Conservation (phyloP, 2,329 filamentous ascomycete species). For the Fusarium sp. region DNA sequence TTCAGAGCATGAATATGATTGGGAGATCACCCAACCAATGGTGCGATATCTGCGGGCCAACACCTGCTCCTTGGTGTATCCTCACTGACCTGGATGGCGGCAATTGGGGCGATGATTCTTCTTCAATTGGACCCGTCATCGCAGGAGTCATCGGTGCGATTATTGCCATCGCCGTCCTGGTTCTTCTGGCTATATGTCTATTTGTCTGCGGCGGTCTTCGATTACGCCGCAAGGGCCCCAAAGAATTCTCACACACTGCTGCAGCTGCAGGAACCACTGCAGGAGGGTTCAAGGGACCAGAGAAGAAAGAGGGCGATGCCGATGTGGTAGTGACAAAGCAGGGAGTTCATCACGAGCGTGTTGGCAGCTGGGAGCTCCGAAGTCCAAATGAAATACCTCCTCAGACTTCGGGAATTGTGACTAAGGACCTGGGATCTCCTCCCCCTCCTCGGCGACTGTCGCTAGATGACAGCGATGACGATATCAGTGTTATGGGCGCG, state of each 20-base stretch:
- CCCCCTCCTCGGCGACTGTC: conserved; percentile 37
- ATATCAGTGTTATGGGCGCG: conserved; percentile 54
- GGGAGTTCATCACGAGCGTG: conserved; percentile 60
- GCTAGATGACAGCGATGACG: conserved; percentile 51
- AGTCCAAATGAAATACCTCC: conserved; percentile 26
- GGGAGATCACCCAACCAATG: conserved; percentile 55
- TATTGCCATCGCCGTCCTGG: conserved; percentile 55
- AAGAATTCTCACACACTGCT: conserved; percentile 8
- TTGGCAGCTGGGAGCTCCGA: conserved; percentile 65
- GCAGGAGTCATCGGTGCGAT: conserved; percentile 63
- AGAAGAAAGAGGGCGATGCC: conserved; percentile 60
- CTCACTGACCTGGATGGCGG: not conserved
- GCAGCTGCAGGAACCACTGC: conserved; percentile 48
- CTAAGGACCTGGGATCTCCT: conserved; percentile 41
- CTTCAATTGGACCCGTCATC: conserved; percentile 54
- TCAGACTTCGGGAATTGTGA: conserved; percentile 43
- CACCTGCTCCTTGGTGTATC: conserved; percentile 56
- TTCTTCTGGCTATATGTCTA: conserved; percentile 51
- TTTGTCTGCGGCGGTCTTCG: conserved; percentile 54
- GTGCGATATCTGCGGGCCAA: conserved; percentile 59
- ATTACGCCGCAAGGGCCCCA: conserved; percentile 40
- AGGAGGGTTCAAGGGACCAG: conserved; percentile 60
- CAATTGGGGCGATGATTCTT: not conserved
- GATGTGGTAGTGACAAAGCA: conserved; percentile 58
- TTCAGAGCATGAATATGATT: conserved; percentile 53